A percentile compares a stretch with the other conserved stretches of the same genome.
phyloP scores from a whole-genome alignment of 805 yeast species.

The Kodamaea sagamina region DNA sequence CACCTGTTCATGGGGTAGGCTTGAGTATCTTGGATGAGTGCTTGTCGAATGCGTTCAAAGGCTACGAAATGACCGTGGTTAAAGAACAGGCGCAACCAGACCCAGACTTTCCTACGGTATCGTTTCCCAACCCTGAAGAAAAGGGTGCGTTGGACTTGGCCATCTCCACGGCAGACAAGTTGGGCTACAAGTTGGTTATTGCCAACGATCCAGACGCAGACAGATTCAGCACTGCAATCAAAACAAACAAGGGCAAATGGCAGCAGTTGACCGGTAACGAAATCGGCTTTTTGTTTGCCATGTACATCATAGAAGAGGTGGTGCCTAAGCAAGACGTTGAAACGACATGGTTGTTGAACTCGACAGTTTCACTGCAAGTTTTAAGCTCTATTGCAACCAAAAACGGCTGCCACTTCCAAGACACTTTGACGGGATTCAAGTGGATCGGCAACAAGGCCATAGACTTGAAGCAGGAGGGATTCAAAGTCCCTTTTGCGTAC shows the following conservation, averaged over 20 bases:
- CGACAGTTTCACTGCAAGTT: constrained; percentile 92
- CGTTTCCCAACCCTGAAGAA: constrained; percentile 95
- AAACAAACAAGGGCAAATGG: constrained; percentile 52
- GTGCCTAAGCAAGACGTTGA: constrained; percentile 25
- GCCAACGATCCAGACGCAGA: constrained; percentile 99
- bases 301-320: constrained; percentile 48
- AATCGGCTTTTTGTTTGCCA: constrained; percentile 82
- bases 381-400: constrained; percentile 64
- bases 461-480: constrained; percentile 65
- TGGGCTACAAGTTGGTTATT: constrained; percentile 56
- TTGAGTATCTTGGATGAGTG: constrained; percentile 51
- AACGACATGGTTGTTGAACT: constrained; percentile 64
- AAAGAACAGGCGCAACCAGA: constrained; percentile 72
- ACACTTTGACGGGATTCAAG: constrained; percentile 93
- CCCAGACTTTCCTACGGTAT: constrained; percentile 82
- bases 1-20: constrained; percentile 98
- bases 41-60: constrained; percentile 40
- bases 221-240: constrained; percentile 80
- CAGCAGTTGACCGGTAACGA: constrained; percentile 88
- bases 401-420: constrained; percentile 64
- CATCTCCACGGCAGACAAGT: constrained; percentile 56
- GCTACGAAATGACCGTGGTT: constrained; percentile 46
- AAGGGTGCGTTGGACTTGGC: constrained; percentile 84
- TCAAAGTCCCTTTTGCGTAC: constrained; percentile 78
- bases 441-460: constrained; percentile 94